These are phyloP conservation scores for Coemansia sp. DNA, from an alignment of 371 early-diverging fungal species.

Conservation along the genomic window DNA sequence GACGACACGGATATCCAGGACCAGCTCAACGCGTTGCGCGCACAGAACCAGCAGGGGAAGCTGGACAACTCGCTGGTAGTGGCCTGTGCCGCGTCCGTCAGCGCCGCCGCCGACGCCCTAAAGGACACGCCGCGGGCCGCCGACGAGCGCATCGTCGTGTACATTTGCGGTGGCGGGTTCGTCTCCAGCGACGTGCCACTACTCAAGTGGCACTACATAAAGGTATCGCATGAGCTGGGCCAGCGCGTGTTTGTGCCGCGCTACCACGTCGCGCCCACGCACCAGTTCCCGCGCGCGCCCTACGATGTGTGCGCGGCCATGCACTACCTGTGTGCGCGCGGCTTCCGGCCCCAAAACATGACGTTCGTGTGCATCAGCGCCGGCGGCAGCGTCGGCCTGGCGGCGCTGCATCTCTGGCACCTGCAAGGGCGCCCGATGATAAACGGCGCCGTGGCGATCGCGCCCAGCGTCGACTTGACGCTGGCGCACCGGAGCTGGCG, in stretches of 20 bases:
- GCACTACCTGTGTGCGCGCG: constrained; percentile 61
- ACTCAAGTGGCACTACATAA: constrained; percentile 45
- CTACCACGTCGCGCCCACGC: constrained; percentile 77
- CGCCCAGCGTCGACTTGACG: constrained; percentile 38
- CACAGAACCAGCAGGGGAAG: neutral
- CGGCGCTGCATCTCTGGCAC: neutral
- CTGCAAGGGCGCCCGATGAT: neutral
- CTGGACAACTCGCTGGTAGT: constrained; percentile 18
- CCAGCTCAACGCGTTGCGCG: constrained; percentile 1
- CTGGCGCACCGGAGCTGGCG: constrained; percentile 19
- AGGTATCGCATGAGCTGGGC: constrained; percentile 38
- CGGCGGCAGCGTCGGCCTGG: constrained; percentile 58
- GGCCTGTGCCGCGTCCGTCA: neutral
- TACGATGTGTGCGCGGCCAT: constrained; percentile 78
- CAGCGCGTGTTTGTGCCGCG: constrained; percentile 55
- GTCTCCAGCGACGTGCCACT: constrained; percentile 50
- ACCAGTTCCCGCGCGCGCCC: constrained; percentile 76
- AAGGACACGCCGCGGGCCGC: constrained; percentile 10
- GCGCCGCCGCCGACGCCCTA: constrained; percentile 11
- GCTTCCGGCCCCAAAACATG: constrained; percentile 61
- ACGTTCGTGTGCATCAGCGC: constrained; percentile 76
- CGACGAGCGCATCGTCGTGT: constrained; percentile 52
- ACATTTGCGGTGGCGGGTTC: constrained; percentile 73
- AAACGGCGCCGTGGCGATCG: neutral
- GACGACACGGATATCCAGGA: neutral